Evolutionary conservation across 2,329 filamentous ascomycete genomes (phyloP), one percentile per base, ranked within the genome.

Genomic region (Alternaria gansuensis): DNA sequence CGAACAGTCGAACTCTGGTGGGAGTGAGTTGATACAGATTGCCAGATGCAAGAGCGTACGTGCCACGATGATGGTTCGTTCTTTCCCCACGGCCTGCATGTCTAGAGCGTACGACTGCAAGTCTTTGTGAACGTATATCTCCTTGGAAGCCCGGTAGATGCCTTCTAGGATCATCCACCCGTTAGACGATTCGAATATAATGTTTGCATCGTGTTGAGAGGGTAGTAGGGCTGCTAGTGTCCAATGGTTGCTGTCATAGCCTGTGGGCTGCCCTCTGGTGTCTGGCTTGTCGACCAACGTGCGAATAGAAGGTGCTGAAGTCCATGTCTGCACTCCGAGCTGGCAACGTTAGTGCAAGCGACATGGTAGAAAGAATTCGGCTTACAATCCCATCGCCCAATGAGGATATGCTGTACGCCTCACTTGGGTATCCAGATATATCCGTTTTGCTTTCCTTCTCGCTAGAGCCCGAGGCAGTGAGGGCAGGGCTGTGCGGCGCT

Each of bases 111-210:
- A 76, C 9, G 74, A 73, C 43, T 73, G 65, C 1, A 64, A 59
- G 50, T 77, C 74, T 48, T 58, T 54, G 51, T 74, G 64, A 23
- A 75, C 71, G 50, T 71, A 77, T 3, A 76, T 66, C 2, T 75
- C 66, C 50, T 60, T 61, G 3, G 66, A 62, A 8, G 75, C 73
- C 50, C 59, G 70, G 58, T 77, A 76, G 29, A 72, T 62, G 37
- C 59, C 63, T 2, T 63, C 59, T 17, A 76, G 52, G 17, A 74
- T 73, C 70, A 72, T 77, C 74, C 75, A 77, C 23, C 72, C 72
- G 48, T 77, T 76, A 1, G 73, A 73, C 2, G 72, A 75, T 51
- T 75, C 72, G 29, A 76, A 76, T 14, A 77, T 74, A 51, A 76
- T 66, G 46, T 76, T 66, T 34, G 75, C 72, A 63, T 77, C 75